Evolutionary conservation across 23 red algal genomes (phyloP), one percentile per base, ranked within the genome.

Genomic region (Pyropia yezoensis): DNA sequence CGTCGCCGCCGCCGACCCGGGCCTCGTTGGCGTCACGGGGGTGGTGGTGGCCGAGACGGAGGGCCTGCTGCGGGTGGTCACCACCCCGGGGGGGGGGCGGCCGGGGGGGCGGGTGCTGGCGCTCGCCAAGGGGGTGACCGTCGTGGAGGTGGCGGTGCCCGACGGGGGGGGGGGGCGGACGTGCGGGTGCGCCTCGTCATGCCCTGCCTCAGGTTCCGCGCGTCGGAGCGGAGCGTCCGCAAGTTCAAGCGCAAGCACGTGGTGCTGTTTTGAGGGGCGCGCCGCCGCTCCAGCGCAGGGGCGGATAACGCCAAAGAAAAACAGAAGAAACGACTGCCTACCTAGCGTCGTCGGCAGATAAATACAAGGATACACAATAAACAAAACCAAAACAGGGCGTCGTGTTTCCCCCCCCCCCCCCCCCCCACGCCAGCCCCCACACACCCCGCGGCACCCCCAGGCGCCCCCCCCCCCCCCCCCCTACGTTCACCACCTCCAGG

Each of bases 31-130:
- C 27, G 14, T 54, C 9, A 60, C 14, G 23, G 80, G 80, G 15
- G 34, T 76, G 32, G 49, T 86, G 45, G 62, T 86, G 30, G 62
- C 59, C 28, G 80, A 86, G 70, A 86, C 80, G 18, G 80, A 70
- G 14, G 69, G 76, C 66, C 74, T 71, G 5, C 18, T 86, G 13
- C 21, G 74, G 17, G 68, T 86, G 12, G 49, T 86, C 6, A 66
- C 80, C 3, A 47, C 39, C 4, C 39, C 39, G 39, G 39, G 39
- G 39, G 39, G 39, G 39, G 39, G 39, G 39, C 39, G 39, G 39
- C 49, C 34, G 64, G 67, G 69, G 49, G 61, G 69, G 30, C 33
- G 60, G 52, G 25, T 62, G n/a, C 20, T 75, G 0, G 76, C 80
- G 7, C 63, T 69, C 19, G 62, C 80, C 6, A 86, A 86, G 62